phyloP scores from a whole-genome alignment of 768 basidiomycete genomes.

The Boletellus ananiceps region DNA sequence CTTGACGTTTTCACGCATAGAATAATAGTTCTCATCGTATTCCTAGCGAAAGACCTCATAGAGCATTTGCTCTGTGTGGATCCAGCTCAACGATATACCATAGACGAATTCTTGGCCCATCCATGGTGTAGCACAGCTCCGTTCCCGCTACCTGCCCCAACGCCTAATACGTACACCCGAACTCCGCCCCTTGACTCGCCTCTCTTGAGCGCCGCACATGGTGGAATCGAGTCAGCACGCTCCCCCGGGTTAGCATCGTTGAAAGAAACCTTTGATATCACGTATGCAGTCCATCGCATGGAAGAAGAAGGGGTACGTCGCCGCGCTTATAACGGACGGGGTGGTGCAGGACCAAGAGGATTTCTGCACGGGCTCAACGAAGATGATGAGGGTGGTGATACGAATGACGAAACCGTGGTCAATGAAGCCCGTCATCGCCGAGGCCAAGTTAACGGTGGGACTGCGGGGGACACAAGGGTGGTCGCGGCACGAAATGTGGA shows the following conservation, averaged over 20 bases:
- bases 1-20: slow-evolving; percentile 10
- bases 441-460: slow-evolving; percentile 28
- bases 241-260: slow-evolving; percentile 91
- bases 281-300: slow-evolving; percentile 98
- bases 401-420: slow-evolving; percentile 45
- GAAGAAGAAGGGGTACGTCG: slow-evolving; percentile 94
- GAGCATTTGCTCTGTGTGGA: slow-evolving; percentile 93
- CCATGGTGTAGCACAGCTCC: slow-evolving; percentile 86
- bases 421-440: slow-evolving; percentile 44
- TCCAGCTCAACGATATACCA: slow-evolving; percentile 92
- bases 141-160: slow-evolving; percentile 59
- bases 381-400: slow-evolving; percentile 72
- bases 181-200: slow-evolving; percentile 76
- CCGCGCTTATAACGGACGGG: slow-evolving; percentile 73
- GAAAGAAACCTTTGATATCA: slow-evolving; percentile 98
- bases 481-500: slow-evolving; percentile 10
- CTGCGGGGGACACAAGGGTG: slow-evolving; percentile 6
- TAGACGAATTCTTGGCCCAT: slow-evolving; percentile 95
- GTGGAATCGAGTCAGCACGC: slow-evolving; percentile 66
- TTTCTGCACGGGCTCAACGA: slow-evolving; percentile 88
- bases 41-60: slow-evolving; percentile 88
- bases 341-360: slow-evolving; percentile 71
- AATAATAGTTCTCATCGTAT: slow-evolving; percentile 10
- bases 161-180: slow-evolving; percentile 48
- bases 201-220: slow-evolving; percentile 73